Evolutionary conservation across 257 asterid species (phyloP), one percentile per base, ranked within the genome.

Genomic region (Penstemon davidsonii): DNA sequence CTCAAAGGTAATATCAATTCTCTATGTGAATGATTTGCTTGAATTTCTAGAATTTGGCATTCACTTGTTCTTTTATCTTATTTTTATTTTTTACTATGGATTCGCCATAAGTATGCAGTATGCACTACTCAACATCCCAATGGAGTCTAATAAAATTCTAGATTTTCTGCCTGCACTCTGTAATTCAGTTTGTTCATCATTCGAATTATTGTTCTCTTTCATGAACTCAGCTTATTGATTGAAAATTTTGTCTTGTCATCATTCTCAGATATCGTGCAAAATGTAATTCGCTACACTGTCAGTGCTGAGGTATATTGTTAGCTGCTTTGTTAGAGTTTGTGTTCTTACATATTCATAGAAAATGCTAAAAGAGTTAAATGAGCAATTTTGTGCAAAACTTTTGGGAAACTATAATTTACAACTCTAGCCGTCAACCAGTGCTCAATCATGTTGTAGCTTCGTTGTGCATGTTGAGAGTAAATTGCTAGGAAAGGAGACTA

Each of bases 221-320:
- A 10, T 38, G 38, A 25, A 64, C 1, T n/a, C 37, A 9, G 45
- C 57, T 66, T 40, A 37, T 69, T 68, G 60, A 71, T 52, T 72
- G 78, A 46, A 6, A 39, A 19, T 60, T 15, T 15, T 61, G 46
- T 67, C 3, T 39, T 59, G 51, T 37, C 60, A 2, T 72, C 58
- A 5, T 74, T 74, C 69, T 45, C 83, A 92, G 98, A 86, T n/a
- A 70, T 90, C 33, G 74, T 79, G 64, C 75, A 67, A 15, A 84
- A 76, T 53, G 83, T 69, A 76, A 86, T 86, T 71, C 68, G 77
- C 42, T 88, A 92, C 74, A 76, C 85, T 5, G 54, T 87, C 76
- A 73, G 84, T 69, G 87, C 91, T 47, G 96, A 89, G 97, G 98
- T 89, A 81, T 52, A 86, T 58, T 33, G 37, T 51, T 53, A 10